These are phyloP conservation scores for Avena eriantha DNA, from an alignment of 176 grass and related monocot species.

Conservation along the genomic window DNA sequence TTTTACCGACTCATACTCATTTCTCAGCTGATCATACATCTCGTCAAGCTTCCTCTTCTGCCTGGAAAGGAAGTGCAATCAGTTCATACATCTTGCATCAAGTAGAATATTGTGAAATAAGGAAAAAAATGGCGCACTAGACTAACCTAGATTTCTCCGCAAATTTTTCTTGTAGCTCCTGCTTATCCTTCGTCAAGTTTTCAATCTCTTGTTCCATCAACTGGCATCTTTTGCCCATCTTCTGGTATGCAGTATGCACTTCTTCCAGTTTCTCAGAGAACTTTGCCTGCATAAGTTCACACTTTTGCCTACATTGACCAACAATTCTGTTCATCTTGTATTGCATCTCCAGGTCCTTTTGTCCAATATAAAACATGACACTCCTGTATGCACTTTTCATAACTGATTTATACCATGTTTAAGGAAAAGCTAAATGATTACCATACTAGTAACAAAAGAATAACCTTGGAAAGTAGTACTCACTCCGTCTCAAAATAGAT, in stretches of 20 bases:
- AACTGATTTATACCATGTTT: conserved; percentile 56
- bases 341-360: conserved; percentile 94
- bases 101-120: conserved; percentile 10
- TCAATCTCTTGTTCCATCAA: conserved; percentile 85
- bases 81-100: conserved; percentile 18
- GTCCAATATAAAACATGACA: conserved; percentile 91
- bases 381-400: conserved; percentile 91
- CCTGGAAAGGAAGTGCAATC: conserved; percentile 47
- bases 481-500: no score
- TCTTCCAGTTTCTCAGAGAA: conserved; percentile 91
- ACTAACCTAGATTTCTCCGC: conserved; percentile 91
- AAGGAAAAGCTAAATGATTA: conserved; percentile 39
- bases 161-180: conserved; percentile 95
- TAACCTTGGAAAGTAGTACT: neutral
- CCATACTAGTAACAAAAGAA: conserved; percentile 12
- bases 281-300: conserved; percentile 82
- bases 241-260: conserved; percentile 79
- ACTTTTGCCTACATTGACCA: conserved; percentile 81
- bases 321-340: conserved; percentile 88
- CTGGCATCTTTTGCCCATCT: conserved; percentile 88
- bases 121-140: neutral
- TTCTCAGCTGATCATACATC: conserved; percentile 91
- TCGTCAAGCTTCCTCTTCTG: conserved; percentile 95
- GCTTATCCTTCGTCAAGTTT: conserved; percentile 85
- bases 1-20: conserved; percentile 71